Percentiles rank a stretch among this genome's conserved stretches.
Conservation (phyloP, 208 protist genomes). For the Leishmania amazonensis region DNA sequence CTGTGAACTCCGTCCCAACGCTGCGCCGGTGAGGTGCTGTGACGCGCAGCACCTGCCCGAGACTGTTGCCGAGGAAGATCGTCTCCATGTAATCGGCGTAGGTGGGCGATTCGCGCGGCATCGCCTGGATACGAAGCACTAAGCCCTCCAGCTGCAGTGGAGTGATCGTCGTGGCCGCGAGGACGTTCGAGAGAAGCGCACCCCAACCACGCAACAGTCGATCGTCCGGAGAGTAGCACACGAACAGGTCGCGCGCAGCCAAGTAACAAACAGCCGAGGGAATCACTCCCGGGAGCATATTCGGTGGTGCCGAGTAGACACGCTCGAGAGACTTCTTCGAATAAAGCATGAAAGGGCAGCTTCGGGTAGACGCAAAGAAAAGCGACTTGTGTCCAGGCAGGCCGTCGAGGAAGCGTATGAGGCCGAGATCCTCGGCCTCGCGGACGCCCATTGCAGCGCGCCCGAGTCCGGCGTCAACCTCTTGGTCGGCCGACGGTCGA, state of each 20-base stretch:
- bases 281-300: conserved; percentile 35
- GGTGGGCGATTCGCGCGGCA: conserved; percentile 39
- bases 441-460: not conserved
- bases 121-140: conserved; percentile 41
- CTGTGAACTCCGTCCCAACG: conserved; percentile 30
- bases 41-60: conserved; percentile 52
- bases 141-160: conserved; percentile 44
- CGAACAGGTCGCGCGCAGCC: conserved; percentile 48
- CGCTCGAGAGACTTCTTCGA: conserved; percentile 52
- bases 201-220: conserved; percentile 57
- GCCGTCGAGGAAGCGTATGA: conserved; percentile 52
- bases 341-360: conserved; percentile 49
- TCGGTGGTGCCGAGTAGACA: conserved; percentile 38
- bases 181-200: conserved; percentile 25
- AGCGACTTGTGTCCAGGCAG: conserved; percentile 51
- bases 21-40: conserved; percentile 37
- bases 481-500: too few relatives aligned
- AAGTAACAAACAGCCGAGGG: conserved; percentile 63
- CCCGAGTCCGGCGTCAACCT: not conserved
- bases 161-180: conserved; percentile 30
- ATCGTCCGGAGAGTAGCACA: conserved; percentile 56
- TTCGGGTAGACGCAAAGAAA: conserved; percentile 60
- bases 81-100: conserved; percentile 30
- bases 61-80: conserved; percentile 58
- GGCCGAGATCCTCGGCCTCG: conserved; percentile 33